A percentile compares a stretch with the other conserved stretches of the same genome.
phyloP scores from a whole-genome alignment of 768 basidiomycete species.

The Kwoniella bestiolae region DNA sequence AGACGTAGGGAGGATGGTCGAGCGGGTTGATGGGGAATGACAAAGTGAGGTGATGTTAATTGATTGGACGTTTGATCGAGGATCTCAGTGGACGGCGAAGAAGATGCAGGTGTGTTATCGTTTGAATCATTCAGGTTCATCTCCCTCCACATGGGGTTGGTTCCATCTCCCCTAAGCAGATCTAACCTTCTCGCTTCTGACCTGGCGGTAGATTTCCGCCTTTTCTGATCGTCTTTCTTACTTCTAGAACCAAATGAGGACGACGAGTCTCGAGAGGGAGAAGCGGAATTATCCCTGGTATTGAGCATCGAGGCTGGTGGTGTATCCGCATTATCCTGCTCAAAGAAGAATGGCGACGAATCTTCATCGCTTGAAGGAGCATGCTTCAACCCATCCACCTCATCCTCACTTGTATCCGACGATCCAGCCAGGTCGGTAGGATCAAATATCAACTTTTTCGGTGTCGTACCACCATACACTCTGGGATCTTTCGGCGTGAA shows the following conservation, averaged over 20 bases:
- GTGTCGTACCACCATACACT: slow-evolving; percentile 11
- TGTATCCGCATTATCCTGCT: slow-evolving; percentile 15
- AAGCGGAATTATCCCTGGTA: neutral
- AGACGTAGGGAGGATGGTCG: slow-evolving; percentile 43
- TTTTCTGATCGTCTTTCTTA: slow-evolving; percentile 31
- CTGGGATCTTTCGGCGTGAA: neutral
- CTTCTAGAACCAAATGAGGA: neutral
- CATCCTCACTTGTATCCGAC: neutral
- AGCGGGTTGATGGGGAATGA: slow-evolving; percentile 33
- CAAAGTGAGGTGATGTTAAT: neutral
- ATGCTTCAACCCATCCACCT: neutral
- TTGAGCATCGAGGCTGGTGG: too few species aligned
- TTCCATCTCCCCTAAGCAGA: slow-evolving; percentile 51
- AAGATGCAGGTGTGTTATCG: too few species aligned
- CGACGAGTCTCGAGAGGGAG: neutral
- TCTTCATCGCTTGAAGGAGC: slow-evolving; percentile 15
- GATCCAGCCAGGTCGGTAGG: neutral
- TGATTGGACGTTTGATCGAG: too few species aligned
- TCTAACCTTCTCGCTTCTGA: slow-evolving; percentile 48
- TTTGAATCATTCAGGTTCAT: neutral
- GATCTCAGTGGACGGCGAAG: too few species aligned
- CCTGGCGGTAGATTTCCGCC: slow-evolving; percentile 27
- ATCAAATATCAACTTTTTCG: slow-evolving; percentile 23
- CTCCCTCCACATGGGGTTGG: slow-evolving; percentile 32
- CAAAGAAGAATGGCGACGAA: slow-evolving; percentile 32